phyloP scores from a whole-genome alignment of 495 filamentous ascomycete genomes.

The Aspergillus coremiiformis region DNA sequence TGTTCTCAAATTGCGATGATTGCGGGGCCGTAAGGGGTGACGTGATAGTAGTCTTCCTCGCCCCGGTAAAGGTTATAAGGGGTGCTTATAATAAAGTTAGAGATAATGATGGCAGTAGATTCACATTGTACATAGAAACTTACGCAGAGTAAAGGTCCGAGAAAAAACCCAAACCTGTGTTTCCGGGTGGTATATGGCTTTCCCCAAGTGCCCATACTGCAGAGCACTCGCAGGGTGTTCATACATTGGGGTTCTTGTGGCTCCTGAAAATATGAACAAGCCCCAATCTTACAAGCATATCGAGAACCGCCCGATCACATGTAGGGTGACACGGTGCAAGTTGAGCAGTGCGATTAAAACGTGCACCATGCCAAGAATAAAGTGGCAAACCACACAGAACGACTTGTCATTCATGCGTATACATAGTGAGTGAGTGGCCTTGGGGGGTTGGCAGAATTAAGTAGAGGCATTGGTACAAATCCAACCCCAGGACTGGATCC shows the following conservation, averaged over 20 bases:
- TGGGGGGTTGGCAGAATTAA: no score
- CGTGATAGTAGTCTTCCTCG: slow-evolving; percentile 24
- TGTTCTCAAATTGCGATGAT: slow-evolving; percentile 12
- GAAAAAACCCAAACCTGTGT: slow-evolving; percentile 51
- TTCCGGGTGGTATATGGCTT: slow-evolving; percentile 46
- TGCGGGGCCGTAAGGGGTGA: slow-evolving; percentile 15
- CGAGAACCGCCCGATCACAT: slow-evolving; percentile 16
- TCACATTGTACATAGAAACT: not conserved
- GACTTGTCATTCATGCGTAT: no score
- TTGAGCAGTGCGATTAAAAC: not conserved
- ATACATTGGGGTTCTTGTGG: slow-evolving; percentile 54
- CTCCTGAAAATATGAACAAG: slow-evolving; percentile 25
- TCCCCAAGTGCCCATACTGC: slow-evolving; percentile 60
- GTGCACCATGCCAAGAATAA: not conserved
- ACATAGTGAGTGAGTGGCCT: no score
- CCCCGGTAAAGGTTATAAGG: slow-evolving; percentile 27
- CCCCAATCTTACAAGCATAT: slow-evolving; percentile 28
- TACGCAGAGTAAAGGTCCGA: slow-evolving; percentile 27
- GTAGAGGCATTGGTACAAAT: no score
- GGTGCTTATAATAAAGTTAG: slow-evolving; percentile 19
- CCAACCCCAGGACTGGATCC: no score
- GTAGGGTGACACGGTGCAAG: not conserved
- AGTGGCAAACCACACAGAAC: not conserved
- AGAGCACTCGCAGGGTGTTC: slow-evolving; percentile 46
- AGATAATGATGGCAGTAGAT: not conserved